These are phyloP conservation scores for Boletus sp. DNA, from an alignment of 768 basidiomycete species.

Conservation along the genomic window DNA sequence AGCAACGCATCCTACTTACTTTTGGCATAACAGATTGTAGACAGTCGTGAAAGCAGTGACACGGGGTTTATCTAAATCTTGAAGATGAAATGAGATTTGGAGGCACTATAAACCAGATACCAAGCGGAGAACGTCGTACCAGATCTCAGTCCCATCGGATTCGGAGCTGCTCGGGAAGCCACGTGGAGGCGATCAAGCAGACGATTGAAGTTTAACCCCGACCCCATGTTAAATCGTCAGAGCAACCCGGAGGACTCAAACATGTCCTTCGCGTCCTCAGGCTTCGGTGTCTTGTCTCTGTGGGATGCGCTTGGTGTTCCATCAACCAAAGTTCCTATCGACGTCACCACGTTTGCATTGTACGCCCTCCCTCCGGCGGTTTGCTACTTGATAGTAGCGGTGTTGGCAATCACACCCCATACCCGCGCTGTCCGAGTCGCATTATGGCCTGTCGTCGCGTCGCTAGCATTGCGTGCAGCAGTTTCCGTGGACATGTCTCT, in stretches of 20 bases:
- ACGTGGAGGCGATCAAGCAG: too few species aligned
- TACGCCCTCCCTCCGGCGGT: slow-evolving; percentile 43
- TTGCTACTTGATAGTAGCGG: slow-evolving; percentile 46
- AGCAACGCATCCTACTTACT: too few species aligned
- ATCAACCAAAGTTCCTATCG: slow-evolving; percentile 28
- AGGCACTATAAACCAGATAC: too few species aligned
- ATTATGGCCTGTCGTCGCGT: slow-evolving; percentile 45
- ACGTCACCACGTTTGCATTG: slow-evolving; percentile 31
- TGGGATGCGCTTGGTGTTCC: slow-evolving; percentile 7
- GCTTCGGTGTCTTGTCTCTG: background rate
- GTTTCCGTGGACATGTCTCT: slow-evolving; percentile 10
- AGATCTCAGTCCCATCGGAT: too few species aligned
- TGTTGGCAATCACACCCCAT: slow-evolving; percentile 46
- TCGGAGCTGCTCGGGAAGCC: too few species aligned
- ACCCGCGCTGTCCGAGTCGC: slow-evolving; percentile 45
- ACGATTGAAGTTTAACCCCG: too few species aligned
- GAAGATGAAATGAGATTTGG: too few species aligned
- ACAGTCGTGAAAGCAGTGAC: too few species aligned
- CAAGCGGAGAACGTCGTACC: too few species aligned
- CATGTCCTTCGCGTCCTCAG: background rate
- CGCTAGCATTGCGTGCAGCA: slow-evolving; percentile 41
- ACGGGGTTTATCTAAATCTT: too few species aligned
- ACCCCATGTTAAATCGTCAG: background rate
- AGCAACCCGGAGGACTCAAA: background rate
- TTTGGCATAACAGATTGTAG: too few species aligned